Conservation (phyloP, 345 rosid genomes). For the Lumnitzera racemosa region DNA sequence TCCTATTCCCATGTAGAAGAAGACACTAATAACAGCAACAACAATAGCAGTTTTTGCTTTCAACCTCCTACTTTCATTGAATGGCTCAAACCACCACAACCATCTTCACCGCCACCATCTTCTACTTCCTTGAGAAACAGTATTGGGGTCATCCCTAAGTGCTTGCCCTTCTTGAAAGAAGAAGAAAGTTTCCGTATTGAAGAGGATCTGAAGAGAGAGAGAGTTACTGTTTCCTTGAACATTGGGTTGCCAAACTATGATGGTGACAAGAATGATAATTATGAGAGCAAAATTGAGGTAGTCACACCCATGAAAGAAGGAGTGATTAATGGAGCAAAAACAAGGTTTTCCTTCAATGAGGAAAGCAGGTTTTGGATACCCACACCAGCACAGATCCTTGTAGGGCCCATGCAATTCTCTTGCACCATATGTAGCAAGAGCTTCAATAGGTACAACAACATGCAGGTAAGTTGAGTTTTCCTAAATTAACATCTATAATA, state of each 20-base stretch:
- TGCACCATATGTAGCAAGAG: slow-evolving; percentile 70
- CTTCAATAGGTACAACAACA: slow-evolving; percentile 85
- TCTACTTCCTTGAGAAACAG: slow-evolving; percentile 21
- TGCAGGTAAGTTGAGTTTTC: slow-evolving; percentile 52
- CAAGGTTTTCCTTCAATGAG: slow-evolving; percentile 18
- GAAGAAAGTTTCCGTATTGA: slow-evolving; percentile 17
- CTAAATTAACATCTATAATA: not conserved
- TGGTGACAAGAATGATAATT: slow-evolving; percentile 9
- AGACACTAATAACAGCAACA: slow-evolving; percentile 11
- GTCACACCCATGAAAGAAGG: too few relatives aligned
- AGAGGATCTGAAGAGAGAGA: slow-evolving; percentile 23
- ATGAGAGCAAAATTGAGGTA: slow-evolving; percentile 13
- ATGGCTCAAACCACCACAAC: slow-evolving; percentile 66
- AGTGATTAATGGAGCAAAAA: slow-evolving; percentile 8
- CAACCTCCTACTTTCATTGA: slow-evolving; percentile 62
- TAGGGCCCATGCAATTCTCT: slow-evolving; percentile 79
- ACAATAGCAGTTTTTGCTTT: slow-evolving; percentile 20
- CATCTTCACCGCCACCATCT: slow-evolving; percentile 13
- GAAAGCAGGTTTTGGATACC: slow-evolving; percentile 80
- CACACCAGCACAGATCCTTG: slow-evolving; percentile 70
- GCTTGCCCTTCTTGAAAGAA: slow-evolving; percentile 52
- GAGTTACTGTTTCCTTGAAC: slow-evolving; percentile 50
- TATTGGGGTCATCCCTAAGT: slow-evolving; percentile 23
- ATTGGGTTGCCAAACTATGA: slow-evolving; percentile 46
- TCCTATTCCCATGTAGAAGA: too few relatives aligned